Evolutionary conservation across 306 rosid species (phyloP).

Genomic region (Begonia loranthoides): DNA sequence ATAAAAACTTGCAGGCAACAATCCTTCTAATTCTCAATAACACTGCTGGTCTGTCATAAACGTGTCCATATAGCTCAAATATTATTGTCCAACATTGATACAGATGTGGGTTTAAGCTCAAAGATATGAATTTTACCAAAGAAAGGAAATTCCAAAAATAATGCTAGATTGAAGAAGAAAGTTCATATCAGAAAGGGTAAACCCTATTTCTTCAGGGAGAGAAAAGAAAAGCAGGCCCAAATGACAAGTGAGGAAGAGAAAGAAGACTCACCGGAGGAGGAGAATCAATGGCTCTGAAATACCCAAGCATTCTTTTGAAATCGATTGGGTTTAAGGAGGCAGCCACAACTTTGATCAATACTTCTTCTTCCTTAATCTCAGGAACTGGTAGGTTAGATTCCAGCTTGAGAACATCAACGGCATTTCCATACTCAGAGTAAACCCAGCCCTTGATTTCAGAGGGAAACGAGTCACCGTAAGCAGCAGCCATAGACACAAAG

Average conservation of each 20-base stretch:
- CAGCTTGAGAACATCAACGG: slow-evolving; percentile 33
- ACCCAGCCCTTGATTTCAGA: slow-evolving; percentile 41
- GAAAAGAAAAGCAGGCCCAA: too few species aligned
- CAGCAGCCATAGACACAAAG: slow-evolving; percentile 21
- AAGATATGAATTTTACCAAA: too few species aligned
- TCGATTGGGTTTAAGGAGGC: slow-evolving; percentile 61
- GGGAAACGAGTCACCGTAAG: slow-evolving; percentile 14
- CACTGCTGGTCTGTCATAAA: too few species aligned
- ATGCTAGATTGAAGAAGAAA: too few species aligned
- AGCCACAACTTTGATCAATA: slow-evolving; percentile 56
- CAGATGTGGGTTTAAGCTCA: too few species aligned
- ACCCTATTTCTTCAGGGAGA: too few species aligned
- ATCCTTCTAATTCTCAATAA: too few species aligned
- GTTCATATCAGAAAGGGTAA: too few species aligned
- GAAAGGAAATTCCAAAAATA: too few species aligned
- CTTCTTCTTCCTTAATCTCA: slow-evolving; percentile 31
- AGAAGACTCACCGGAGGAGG: slow-evolving; percentile 27
- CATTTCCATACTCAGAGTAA: slow-evolving; percentile 37
- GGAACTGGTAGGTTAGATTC: slow-evolving; percentile 32
- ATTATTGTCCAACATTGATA: too few species aligned
- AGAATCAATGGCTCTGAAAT: slow-evolving; percentile 17
- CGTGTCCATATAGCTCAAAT: too few species aligned
- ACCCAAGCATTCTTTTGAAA: slow-evolving; percentile 35
- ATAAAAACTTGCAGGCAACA: too few species aligned
- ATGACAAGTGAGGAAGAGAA: neutral